Evolutionary conservation across 345 rosid species (phyloP), one percentile per base, ranked within the genome.

Genomic region (Limnanthes douglasii): DNA sequence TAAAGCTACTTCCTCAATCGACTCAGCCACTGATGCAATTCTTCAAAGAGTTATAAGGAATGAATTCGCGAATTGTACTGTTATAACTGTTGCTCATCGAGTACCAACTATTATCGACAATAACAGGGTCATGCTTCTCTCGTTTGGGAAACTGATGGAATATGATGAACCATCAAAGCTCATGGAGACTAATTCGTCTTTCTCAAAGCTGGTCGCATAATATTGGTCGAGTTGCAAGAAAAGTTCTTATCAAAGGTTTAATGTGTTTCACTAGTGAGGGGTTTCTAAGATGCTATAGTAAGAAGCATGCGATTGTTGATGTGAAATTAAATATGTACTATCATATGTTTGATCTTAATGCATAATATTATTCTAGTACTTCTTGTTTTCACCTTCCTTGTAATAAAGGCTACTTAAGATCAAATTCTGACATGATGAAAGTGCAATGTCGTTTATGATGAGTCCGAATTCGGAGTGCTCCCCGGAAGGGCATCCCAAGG

Each of bases 121-220:
- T 52, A 77, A 72, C 60, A 77, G 69, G 94, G 82, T 73, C 74
- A 66, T 77, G 85, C 82, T 72, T 53, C 86, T 83, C 48, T 74
- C 82, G 8, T 62, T 50, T 52, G 86, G 86, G 73, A 60, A 69
- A 25, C 41, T 78, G 45, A 48, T 74, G 31, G 90, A 83, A 37
- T 74, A 74, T 31, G 73, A 83, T 31, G 73, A 72, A 47, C 83
- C 95, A 10, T 39, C 60, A 12, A 78, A 53, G 51, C 72, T 78
- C 12, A 59, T 75, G 83, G 75, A 66, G 43, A 61, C 53, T n/a
- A 66, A 65, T 25, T 72, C 95, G 21, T 70, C 61, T 22, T 78
- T 83, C 59, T 72, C 80, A 2, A 78, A 70, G 57, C 80, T 78
- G 3, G 95, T 72, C 10, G 75, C 68, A 33, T 86, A 83, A 42